Base-by-base conservation (phyloP, 768 basidiomycete genomes). In the Pleurotus pulmonarius region DNA sequence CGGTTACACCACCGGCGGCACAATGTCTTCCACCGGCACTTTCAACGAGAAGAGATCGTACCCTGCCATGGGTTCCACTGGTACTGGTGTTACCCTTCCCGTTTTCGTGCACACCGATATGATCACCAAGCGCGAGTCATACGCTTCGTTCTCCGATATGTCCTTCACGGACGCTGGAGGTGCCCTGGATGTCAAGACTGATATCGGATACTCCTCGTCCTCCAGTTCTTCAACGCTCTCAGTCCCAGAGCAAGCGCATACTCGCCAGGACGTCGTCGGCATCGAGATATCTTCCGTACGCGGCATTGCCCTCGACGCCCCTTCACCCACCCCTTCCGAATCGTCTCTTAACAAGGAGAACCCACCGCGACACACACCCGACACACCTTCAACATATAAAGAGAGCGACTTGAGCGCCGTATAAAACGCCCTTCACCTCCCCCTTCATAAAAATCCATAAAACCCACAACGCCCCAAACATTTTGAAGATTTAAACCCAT, bases 131-230 rank as follows among this genome's bases (percentile, higher is more conserved):
- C 78, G 73, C 52, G 78, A 78, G 56, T 81, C 81, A 4, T 56
- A 80, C 13, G 69, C 72, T 39, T 84, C 83, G 0, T 73, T 79
- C 65, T 75, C 77, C 26, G 72, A 74, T 57, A 64, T 79, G 49
- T 78, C 78, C 5, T 67, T 76, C 63, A 68, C 59, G 5, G 79
- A 77, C 40, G 73, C 70, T n/a, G 72, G 71, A 13, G 72, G 72
- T 11, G 62, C 68, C 41, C 60, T 77, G 56, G 65, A 71, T 47
- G 57, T 63, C 46, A 69, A 72, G 53, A 73, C 74, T 54, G 66
- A 72, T n/a, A 64, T 71, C 29, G 56, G 58, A 1, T 70, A 70
- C 60, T 64, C 69, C 72, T 15, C 69, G 67, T n/a, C 58, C 70
- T 3, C 72, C 1, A 70, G 70, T n/a, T 73, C 71, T 11, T 65